Evolutionary conservation across 2,329 filamentous ascomycete species (phyloP).

Genomic region (Exserohilum turcica): DNA sequence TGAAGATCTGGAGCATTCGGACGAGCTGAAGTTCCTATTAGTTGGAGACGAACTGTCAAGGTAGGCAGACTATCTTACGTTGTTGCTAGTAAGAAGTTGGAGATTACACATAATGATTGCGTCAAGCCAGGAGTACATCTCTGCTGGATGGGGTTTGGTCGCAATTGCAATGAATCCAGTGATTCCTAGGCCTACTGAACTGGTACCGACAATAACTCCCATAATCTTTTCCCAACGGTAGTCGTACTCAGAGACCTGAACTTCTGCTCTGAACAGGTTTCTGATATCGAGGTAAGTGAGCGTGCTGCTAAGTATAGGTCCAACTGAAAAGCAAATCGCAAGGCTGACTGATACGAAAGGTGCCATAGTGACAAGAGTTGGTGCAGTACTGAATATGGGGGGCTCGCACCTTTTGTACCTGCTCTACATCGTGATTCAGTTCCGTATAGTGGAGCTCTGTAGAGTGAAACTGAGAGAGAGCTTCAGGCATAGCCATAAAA

Average conservation of each 20-base stretch:
- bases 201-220: not conserved
- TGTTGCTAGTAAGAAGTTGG: constrained; percentile 7
- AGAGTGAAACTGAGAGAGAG: not conserved
- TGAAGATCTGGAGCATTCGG: constrained; percentile 1
- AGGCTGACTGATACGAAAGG: constrained; percentile 7
- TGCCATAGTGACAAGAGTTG: constrained; percentile 1
- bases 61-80: constrained; percentile 3
- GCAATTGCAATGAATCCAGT: constrained; percentile 6
- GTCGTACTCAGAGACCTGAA: not conserved
- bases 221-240: constrained; percentile 6
- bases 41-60: not conserved
- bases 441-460: not conserved
- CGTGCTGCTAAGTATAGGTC: constrained; percentile 4
- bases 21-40: constrained; percentile 8
- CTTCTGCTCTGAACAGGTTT: not conserved
- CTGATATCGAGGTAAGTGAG: constrained; percentile 11
- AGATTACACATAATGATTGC: constrained; percentile 13
- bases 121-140: constrained; percentile 8
- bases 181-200: not conserved
- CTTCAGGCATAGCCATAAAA: not conserved
- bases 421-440: not conserved
- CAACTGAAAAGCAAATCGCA: constrained; percentile 6
- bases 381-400: constrained; percentile 10
- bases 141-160: constrained; percentile 5
- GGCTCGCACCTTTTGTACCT: constrained; percentile 8